phyloP scores from a whole-genome alignment of 2,329 filamentous ascomycete genomes.

The Hawksworthiomyces lignivorus region DNA sequence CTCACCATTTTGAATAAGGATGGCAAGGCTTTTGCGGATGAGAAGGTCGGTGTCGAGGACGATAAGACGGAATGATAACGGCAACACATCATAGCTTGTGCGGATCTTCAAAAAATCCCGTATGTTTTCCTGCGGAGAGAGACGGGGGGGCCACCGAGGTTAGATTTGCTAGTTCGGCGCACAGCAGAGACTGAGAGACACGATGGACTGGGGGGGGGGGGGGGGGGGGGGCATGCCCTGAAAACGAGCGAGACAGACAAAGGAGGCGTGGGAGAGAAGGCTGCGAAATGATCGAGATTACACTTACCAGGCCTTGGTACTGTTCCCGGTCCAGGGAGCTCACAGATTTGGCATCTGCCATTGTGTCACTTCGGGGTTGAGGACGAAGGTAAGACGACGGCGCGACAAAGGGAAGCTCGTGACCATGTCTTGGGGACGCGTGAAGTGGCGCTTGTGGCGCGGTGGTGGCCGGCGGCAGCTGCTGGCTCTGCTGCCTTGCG shows the following conservation, averaged over 20 bases:
- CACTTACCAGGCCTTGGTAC: conserved; percentile 65
- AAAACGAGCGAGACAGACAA: too few relatives aligned
- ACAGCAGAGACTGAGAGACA: too few relatives aligned
- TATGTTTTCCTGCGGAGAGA: conserved; percentile 15
- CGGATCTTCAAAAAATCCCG: conserved; percentile 93
- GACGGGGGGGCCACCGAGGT: too few relatives aligned
- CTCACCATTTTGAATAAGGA: conserved; percentile 88
- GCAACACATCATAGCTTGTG: conserved; percentile 95
- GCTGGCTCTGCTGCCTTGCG: neutral
- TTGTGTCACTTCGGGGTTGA: conserved; percentile 31
- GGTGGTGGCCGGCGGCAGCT: neutral
- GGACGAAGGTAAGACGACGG: conserved; percentile 51
- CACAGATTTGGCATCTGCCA: conserved; percentile 35
- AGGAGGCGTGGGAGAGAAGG: too few relatives aligned
- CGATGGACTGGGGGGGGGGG: too few relatives aligned
- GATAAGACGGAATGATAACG: conserved; percentile 90
- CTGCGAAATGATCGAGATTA: too few relatives aligned
- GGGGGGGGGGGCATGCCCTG: too few relatives aligned
- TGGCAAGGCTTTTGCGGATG: conserved; percentile 94
- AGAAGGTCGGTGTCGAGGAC: conserved; percentile 90
- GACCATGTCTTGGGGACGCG: conserved; percentile 25
- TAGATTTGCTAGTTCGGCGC: too few relatives aligned
- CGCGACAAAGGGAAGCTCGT: conserved; percentile 50
- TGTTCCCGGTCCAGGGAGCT: conserved; percentile 67
- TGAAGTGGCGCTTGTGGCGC: conserved; percentile 13